These are phyloP conservation scores for Ceratobasidium sp. DNA, from an alignment of 1,284 basidiomycete genomes.

Conservation along the genomic window DNA sequence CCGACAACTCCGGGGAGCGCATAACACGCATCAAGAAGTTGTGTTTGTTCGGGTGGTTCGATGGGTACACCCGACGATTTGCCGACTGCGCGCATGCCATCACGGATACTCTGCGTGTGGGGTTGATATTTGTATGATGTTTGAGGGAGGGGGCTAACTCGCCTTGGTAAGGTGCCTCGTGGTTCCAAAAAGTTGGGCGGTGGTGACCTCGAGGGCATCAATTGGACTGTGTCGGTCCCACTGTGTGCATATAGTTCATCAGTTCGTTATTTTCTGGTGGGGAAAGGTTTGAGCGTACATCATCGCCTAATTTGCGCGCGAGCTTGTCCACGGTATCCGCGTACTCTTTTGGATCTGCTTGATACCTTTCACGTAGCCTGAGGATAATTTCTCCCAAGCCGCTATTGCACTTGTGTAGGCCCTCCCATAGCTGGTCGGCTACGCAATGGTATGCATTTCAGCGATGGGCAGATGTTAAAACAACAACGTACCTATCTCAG, in stretches of 20 bases:
- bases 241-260: neutral
- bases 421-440: conserved; percentile 80
- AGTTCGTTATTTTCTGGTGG: neutral
- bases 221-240: conserved; percentile 41
- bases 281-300: conserved; percentile 4
- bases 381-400: conserved; percentile 53
- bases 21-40: conserved; percentile 85
- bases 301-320: conserved; percentile 30
- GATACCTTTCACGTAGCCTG: conserved; percentile 53
- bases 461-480: conserved; percentile 2
- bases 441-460: conserved; percentile 48
- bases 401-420: conserved; percentile 64
- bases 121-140: neutral
- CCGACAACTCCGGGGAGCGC: conserved; percentile 87
- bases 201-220: conserved; percentile 24
- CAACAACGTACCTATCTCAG: conserved; percentile 65
- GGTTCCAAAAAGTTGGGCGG: conserved; percentile 41
- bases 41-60: conserved; percentile 91
- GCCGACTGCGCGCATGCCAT: conserved; percentile 92
- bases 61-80: conserved; percentile 83
- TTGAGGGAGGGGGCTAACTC: neutral
- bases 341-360: conserved; percentile 55
- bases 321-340: conserved; percentile 52
- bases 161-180: conserved; percentile 35
- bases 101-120: conserved; percentile 74